Conservation (phyloP, 2,329 filamentous ascomycete genomes). For the Fusarium nematophilum region DNA sequence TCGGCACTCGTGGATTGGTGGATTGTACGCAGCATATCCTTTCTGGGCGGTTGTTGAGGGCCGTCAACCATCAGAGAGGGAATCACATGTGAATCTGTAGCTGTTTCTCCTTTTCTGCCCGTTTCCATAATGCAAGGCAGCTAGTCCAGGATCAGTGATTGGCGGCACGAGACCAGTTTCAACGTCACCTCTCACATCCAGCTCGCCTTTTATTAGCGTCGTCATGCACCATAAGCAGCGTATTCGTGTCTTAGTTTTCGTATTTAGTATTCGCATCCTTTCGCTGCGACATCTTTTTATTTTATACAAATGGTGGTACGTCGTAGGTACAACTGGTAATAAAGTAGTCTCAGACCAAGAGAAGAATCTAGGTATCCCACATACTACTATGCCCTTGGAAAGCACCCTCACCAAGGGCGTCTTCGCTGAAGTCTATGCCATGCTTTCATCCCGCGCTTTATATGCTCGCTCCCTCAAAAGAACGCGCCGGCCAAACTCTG, state of each 20-base stretch:
- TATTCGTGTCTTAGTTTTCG: too few relatives aligned
- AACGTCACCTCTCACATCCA: background rate
- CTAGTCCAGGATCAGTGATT: background rate
- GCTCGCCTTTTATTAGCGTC: too few relatives aligned
- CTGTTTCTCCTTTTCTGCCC: background rate
- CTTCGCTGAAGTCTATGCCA: conserved; percentile 16
- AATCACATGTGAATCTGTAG: conserved; percentile 26
- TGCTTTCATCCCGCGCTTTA: conserved; percentile 17
- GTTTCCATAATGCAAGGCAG: too few relatives aligned
- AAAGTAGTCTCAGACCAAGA: conserved; percentile 1
- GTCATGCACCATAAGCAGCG: too few relatives aligned
- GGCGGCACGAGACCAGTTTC: conserved; percentile 1
- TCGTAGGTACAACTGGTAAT: conserved; percentile 19
- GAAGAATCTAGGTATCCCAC: background rate
- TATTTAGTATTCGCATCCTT: too few relatives aligned
- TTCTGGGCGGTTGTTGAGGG: background rate
- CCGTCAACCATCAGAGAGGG: background rate
- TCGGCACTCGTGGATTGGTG: too few relatives aligned
- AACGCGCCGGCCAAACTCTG: conserved; percentile 34
- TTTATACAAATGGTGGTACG: conserved; percentile 7
- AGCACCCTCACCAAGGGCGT: too few relatives aligned
- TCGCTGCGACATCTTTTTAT: conserved; percentile 10
- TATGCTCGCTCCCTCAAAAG: conserved; percentile 21
- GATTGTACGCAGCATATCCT: too few relatives aligned
- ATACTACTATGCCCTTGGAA: conserved; percentile 8